These are phyloP conservation scores for Pichia kluyveri DNA, from an alignment of 805 yeast species.

Conservation along the genomic window DNA sequence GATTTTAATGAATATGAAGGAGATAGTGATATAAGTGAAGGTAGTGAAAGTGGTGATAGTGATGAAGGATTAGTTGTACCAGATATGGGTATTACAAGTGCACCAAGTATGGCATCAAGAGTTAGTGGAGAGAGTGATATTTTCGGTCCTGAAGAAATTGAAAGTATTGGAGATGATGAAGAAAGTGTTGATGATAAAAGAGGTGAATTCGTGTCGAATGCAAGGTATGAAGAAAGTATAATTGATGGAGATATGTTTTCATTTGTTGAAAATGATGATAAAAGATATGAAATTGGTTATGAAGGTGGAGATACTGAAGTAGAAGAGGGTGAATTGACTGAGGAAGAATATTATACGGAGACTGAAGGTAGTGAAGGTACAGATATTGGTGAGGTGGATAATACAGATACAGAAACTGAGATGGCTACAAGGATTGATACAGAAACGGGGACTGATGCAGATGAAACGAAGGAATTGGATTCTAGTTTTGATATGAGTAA, in stretches of 20 bases:
- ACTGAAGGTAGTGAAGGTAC: too few species aligned
- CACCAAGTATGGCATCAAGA: slow-evolving; percentile 10
- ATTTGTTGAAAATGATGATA: slow-evolving; percentile 17
- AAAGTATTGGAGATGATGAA: slow-evolving; percentile 2
- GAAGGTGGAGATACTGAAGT: background rate
- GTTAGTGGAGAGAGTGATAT: slow-evolving; percentile 10
- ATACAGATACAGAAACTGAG: background rate
- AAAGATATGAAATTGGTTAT: slow-evolving; percentile 10
- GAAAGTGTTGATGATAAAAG: slow-evolving; percentile 3
- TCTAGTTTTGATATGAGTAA: too few species aligned
- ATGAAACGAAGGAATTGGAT: too few species aligned
- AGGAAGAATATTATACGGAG: too few species aligned
- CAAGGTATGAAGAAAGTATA: slow-evolving; percentile 9
- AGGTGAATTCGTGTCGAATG: slow-evolving; percentile 4
- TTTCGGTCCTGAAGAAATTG: background rate
- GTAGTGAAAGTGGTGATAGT: background rate
- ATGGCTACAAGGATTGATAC: too few species aligned
- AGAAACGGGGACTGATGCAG: too few species aligned
- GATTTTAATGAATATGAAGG: background rate
- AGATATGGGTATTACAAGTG: slow-evolving; percentile 9
- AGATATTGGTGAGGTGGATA: too few species aligned
- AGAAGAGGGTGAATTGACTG: too few species aligned
- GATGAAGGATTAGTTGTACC: slow-evolving; percentile 9
- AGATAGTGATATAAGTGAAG: background rate
- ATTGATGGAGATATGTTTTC: slow-evolving; percentile 13